Evolutionary conservation across 2,329 filamentous ascomycete species (phyloP).

Genomic region (Alternaria hordeiaustralica): DNA sequence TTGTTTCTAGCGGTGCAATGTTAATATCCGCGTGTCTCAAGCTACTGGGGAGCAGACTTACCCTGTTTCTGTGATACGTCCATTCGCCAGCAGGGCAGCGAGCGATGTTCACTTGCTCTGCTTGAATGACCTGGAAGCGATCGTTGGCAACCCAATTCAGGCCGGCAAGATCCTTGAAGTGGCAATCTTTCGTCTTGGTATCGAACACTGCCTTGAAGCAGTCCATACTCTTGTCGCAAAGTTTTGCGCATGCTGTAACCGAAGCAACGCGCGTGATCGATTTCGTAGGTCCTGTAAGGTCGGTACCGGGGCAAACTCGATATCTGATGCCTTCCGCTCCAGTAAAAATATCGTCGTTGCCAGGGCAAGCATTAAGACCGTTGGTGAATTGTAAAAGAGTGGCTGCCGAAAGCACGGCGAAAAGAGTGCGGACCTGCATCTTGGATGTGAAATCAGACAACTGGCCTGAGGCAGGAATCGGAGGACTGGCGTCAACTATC

Average conservation of each 20-base stretch:
- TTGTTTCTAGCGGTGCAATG: conserved; percentile 15
- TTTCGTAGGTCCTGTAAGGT: conserved; percentile 22
- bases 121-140: conserved; percentile 30
- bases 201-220: conserved; percentile 39
- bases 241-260: conserved; percentile 26
- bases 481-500: neutral
- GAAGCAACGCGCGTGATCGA: conserved; percentile 23
- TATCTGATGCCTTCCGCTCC: conserved; percentile 29
- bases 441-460: conserved; percentile 10
- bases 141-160: conserved; percentile 28
- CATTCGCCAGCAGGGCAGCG: conserved; percentile 29
- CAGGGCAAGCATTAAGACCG: conserved; percentile 30
- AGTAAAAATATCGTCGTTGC: conserved; percentile 24
- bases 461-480: conserved; percentile 3
- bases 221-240: conserved; percentile 25
- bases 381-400: conserved; percentile 22
- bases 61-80: conserved; percentile 23
- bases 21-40: neutral
- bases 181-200: conserved; percentile 24
- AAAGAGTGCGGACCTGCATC: conserved; percentile 21
- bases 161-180: conserved; percentile 27
- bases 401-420: conserved; percentile 20
- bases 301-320: conserved; percentile 28
- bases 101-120: conserved; percentile 33
- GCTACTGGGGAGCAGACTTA: conserved; percentile 6